Evolutionary conservation across 495 filamentous ascomycete species (phyloP), one percentile per base, ranked within the genome.

Genomic region (Talaromyces adpressus): DNA sequence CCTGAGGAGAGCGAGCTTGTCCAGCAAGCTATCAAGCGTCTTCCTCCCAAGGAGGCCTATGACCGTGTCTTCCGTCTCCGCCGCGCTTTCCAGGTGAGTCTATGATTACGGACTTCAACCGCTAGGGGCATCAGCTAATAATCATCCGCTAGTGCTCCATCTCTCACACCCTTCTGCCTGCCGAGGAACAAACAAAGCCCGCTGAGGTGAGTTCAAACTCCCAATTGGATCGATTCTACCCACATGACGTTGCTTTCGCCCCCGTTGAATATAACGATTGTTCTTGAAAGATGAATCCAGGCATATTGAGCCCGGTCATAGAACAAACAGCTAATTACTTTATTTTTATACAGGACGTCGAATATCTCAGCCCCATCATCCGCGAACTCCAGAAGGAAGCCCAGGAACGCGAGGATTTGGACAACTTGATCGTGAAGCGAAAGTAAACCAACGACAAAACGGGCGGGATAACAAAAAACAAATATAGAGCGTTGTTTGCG

Each of bases 31-130:
- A 83, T 98, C 73, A 88, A 89, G 84, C 92, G 94, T 75, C 89
- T 98, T 51, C 85, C 91, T 41, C 83, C 89, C 66, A 92, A 95
- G 84, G 91, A 91, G 70, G 83, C 86, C 69, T 98, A 98, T 79
- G 94, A 98, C 82, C 93, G 94, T 77, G 86, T 97, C 72, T 98
- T 90, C 87, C 92, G 94, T 71, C 85, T 98, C 75, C 89, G 94
- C 75, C 87, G 94, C 75, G 95, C 94, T 69, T 89, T 93, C 80
- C 94, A 98, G 87, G 89, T 92, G 76, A 51, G 78, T 47, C 47
- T 12, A 45, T 34, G 45, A 61, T 3, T 41, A 32, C 22, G 27
- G 36, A 5, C 14, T 41, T 14, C 57, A 61, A 47, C 63, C 36
- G 36, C 64, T 52, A 66, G 36, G 56, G 45, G 3, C 45, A 49